These are phyloP conservation scores for Phlegmacium glaucopus DNA, from an alignment of 768 basidiomycete genomes.

Conservation along the genomic window DNA sequence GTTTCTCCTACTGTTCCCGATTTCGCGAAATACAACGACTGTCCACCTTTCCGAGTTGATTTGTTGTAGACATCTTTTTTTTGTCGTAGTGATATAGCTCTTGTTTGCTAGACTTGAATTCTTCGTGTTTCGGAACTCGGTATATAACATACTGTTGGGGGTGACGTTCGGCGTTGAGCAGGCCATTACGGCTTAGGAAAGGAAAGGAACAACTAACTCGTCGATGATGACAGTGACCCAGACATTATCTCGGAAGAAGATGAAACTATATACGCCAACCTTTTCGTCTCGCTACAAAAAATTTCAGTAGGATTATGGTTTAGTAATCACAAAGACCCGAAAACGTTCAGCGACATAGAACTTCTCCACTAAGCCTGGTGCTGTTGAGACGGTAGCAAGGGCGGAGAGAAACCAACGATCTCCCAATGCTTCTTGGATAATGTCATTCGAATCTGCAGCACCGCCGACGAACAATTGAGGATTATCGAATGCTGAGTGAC, in stretches of 20 bases:
- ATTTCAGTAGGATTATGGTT: not conserved
- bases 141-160: conserved; percentile 43
- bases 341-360: conserved; percentile 31
- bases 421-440: conserved; percentile 48
- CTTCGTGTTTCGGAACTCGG: conserved; percentile 47
- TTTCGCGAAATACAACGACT: conserved; percentile 47
- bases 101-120: conserved; percentile 36
- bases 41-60: conserved; percentile 44
- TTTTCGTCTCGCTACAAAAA: conserved; percentile 42
- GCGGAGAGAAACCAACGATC: conserved; percentile 59
- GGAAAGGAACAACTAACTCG: conserved; percentile 42
- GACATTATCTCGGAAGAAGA: conserved; percentile 47
- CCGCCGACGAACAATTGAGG: conserved; percentile 47
- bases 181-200: not conserved
- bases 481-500: conserved; percentile 47
- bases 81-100: conserved; percentile 51
- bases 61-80: conserved; percentile 39
- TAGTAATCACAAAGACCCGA: conserved; percentile 10
- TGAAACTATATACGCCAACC: conserved; percentile 57
- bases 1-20: conserved; percentile 47
- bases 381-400: conserved; percentile 45
- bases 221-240: conserved; percentile 60
- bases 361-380: conserved; percentile 46
- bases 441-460: conserved; percentile 39
- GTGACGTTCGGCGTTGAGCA: not conserved